Base-by-base conservation (phyloP, 1,284 basidiomycete species). In the Coriolopsis trogii region DNA sequence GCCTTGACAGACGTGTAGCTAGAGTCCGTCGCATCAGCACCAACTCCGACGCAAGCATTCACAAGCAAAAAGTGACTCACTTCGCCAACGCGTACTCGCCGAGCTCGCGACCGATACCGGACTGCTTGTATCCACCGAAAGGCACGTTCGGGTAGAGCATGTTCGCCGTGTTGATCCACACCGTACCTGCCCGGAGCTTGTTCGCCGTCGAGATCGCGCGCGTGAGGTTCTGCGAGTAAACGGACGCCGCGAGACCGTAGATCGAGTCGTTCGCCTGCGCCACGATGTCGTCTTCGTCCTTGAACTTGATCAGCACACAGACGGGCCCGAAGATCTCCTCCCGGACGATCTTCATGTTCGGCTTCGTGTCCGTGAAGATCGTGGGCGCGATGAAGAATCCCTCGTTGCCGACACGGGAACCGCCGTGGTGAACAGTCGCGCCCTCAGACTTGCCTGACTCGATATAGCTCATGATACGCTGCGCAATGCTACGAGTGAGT, bases 281-380 rank as follows among this genome's bases (percentile, higher is more conserved):
- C 65, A 96, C 75, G 37, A 91, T 86, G 63, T 65, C 78, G 28
- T 71, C 74, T 59, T 87, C 85, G 47, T 84, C 77, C 58, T 81
- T 73, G 70, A 91, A 91, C 69, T 87, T 87, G 71, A 87, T 80
- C 12, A 91, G 72, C 26, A 87, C 87, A 50, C 82, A 82, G 42
- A 92, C 88, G 38, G 93, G 93, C 6, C 92, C 93, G 65, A 95
- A 94, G 67, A 95, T 94, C 73, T 97, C 95, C 73, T 97, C 95
- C 64, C 81, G 73, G 55, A 91, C 87, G 66, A 98, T 96, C 73
- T 82, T 87, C 89, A 95, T 93, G 56, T 88, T 79, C 28, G 85
- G 78, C 42, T 76, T 81, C 33, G 84, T 82, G 66, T 94, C 78
- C 34, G 87, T 87, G 79, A 96, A 96, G 70, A 96, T 84, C 29